phyloP scores from a whole-genome alignment of 2,329 filamentous ascomycete genomes.

The Stagonosporopsis chrysanthemi region DNA sequence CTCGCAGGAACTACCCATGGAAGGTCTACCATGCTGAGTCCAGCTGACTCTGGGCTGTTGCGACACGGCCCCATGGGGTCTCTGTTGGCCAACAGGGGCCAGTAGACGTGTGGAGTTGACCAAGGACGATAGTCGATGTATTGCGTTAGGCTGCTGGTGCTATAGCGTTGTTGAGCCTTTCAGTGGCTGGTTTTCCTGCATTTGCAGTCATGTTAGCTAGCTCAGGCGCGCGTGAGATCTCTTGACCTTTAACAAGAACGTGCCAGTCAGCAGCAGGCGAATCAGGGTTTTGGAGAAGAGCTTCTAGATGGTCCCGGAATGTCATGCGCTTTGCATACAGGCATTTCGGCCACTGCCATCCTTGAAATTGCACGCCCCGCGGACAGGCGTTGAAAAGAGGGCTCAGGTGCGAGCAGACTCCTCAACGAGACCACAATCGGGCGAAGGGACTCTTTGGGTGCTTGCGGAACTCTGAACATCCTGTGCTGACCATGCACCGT shows the following conservation, averaged over 20 bases:
- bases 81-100: not conserved
- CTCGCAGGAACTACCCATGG: not conserved
- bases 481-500: not conserved
- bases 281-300: not conserved
- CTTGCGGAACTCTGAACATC: not conserved
- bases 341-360: not conserved
- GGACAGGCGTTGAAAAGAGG: not conserved
- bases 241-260: not conserved
- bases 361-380: not conserved
- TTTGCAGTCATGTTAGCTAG: constrained; percentile 7
- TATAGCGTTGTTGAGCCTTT: not conserved
- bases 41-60: constrained; percentile 8
- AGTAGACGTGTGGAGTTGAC: not conserved
- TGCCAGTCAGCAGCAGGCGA: not conserved
- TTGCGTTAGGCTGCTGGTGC: not conserved
- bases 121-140: not conserved
- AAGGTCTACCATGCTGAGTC: not conserved
- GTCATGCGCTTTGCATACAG: not conserved
- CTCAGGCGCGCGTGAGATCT: constrained; percentile 10
- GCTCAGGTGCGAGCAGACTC: not conserved
- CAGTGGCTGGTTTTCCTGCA: not conserved
- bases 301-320: not conserved
- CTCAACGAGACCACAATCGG: not conserved
- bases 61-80: constrained; percentile 6
- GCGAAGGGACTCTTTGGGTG: not conserved